Conservation (phyloP, 176 grass and related monocot species). For the Phyllostachys edulis region DNA sequence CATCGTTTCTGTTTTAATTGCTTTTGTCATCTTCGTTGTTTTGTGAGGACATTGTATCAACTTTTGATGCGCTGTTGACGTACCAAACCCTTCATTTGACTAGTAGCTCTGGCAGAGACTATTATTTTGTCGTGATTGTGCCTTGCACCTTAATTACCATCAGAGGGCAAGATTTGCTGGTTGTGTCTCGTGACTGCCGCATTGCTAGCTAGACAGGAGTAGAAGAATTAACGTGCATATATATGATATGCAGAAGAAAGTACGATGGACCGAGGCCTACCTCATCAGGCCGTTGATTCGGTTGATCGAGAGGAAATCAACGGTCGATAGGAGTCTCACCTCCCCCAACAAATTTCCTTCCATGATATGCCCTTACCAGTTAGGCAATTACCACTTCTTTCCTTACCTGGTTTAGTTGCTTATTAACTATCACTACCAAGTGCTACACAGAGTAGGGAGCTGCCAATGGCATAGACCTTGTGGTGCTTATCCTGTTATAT, state of each 20-base stretch:
- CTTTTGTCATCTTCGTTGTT: not conserved
- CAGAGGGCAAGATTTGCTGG: not conserved
- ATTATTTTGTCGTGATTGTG: not conserved
- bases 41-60: slow-evolving; percentile 15
- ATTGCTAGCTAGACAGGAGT: not conserved
- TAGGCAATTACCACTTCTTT: not conserved
- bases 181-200: not conserved
- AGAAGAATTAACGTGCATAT: not conserved
- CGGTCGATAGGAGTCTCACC: no score
- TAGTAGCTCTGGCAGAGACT: not conserved
- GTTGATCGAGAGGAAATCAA: no score
- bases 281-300: no score
- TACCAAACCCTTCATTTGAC: slow-evolving; percentile 6
- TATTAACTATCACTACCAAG: not conserved
- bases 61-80: slow-evolving; percentile 12
- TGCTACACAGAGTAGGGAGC: not conserved
- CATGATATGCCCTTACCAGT: not conserved
- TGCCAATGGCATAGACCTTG: not conserved
- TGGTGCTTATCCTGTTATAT: slow-evolving; percentile 8
- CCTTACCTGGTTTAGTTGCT: not conserved
- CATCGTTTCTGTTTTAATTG: slow-evolving; percentile 24
- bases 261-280: no score
- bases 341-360: no score
- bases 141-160: not conserved
- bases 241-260: not conserved